These are phyloP conservation scores for Eucalyptus polybractea DNA, from an alignment of 345 rosid genomes.

Conservation along the genomic window DNA sequence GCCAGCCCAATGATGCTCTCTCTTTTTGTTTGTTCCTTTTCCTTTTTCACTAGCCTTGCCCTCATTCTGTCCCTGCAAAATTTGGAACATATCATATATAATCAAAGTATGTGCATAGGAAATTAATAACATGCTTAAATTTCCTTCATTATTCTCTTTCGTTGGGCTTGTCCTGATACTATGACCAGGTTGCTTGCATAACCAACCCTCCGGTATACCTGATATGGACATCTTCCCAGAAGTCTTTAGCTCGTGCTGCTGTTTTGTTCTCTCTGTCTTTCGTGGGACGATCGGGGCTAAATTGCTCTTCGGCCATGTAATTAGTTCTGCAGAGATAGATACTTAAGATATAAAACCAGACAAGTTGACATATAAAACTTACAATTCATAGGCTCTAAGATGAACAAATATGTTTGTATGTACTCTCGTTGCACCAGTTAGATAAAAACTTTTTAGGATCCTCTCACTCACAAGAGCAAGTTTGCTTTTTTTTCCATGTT, in stretches of 20 bases:
- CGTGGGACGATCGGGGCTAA: not conserved
- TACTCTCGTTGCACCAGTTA: not conserved
- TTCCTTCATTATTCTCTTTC: not conserved
- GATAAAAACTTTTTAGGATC: not conserved
- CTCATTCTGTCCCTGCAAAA: not conserved
- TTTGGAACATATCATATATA: not conserved
- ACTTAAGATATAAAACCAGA: not conserved
- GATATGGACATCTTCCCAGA: not conserved
- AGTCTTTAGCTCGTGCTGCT: not conserved
- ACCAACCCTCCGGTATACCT: not conserved
- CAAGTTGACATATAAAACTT: not conserved
- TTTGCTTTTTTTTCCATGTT: too few species aligned
- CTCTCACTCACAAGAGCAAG: not conserved
- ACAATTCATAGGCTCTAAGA: not conserved
- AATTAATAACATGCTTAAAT: not conserved
- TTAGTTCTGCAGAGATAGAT: not conserved
- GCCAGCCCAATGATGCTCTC: not conserved
- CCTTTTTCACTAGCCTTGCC: not conserved
- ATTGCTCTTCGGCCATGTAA: not conserved
- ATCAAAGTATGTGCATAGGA: not conserved
- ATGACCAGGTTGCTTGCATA: not conserved
- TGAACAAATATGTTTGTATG: not conserved
- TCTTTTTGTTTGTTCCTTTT: not conserved
- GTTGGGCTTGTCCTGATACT: not conserved
- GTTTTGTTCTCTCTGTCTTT: not conserved